Percentiles rank a stretch among this genome's conserved stretches.
Conservation (phyloP, 2,329 filamentous ascomycete genomes). For the Raffaelea ambrosiae region DNA sequence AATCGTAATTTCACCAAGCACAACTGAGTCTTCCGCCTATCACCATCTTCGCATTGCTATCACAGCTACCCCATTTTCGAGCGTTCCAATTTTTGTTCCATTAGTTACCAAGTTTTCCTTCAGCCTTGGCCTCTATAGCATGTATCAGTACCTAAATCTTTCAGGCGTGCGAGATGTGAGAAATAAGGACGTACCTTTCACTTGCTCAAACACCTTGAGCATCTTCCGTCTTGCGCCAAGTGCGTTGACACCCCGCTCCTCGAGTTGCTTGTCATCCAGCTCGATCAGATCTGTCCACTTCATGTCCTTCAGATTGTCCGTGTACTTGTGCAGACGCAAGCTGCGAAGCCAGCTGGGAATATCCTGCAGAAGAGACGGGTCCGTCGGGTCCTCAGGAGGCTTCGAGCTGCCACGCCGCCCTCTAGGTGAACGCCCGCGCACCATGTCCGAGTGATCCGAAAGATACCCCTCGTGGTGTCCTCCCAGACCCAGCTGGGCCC, state of each 20-base stretch:
- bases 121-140: conserved; percentile 57
- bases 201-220: conserved; percentile 98
- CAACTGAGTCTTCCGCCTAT: too few relatives aligned
- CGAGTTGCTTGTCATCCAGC: conserved; percentile 85
- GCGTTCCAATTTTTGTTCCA: too few relatives aligned
- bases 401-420: conserved; percentile 92
- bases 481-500: conserved; percentile 62
- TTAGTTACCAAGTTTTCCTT: conserved; percentile 50
- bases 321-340: conserved; percentile 95
- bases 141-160: too few relatives aligned
- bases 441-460: conserved; percentile 88
- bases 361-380: conserved; percentile 81
- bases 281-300: conserved; percentile 92
- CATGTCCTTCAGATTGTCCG: conserved; percentile 94
- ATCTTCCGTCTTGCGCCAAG: conserved; percentile 93
- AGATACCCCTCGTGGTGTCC: conserved; percentile 76
- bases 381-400: conserved; percentile 94
- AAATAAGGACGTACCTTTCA: conserved; percentile 51
- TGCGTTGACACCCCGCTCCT: conserved; percentile 89
- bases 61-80: too few relatives aligned
- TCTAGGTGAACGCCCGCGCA: conserved; percentile 81
- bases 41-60: too few relatives aligned
- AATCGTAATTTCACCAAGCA: too few relatives aligned
- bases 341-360: conserved; percentile 95
- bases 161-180: neutral